Evolutionary conservation across 2,329 filamentous ascomycete species (phyloP).

Genomic region (Colletotrichum gigasporum): DNA sequence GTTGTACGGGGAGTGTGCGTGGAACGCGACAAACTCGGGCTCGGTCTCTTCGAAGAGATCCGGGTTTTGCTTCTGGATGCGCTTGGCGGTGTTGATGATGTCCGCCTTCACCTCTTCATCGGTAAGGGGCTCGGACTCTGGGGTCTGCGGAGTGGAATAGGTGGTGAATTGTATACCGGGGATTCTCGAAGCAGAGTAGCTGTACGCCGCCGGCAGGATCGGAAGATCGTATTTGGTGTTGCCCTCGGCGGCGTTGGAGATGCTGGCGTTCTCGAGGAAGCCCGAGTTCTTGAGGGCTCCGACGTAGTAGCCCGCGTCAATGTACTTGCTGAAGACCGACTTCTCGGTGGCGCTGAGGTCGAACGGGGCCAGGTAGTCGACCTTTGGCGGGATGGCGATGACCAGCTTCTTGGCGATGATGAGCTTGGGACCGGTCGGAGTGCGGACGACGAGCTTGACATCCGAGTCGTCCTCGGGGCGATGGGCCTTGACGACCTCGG

Average conservation of each 20-base stretch:
- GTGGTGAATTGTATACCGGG: too few species aligned
- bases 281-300: not conserved
- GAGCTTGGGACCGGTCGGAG: constrained; percentile 34
- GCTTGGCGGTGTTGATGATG: too few species aligned
- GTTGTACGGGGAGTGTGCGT: constrained; percentile 5
- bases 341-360: constrained; percentile 35
- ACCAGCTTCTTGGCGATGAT: constrained; percentile 42
- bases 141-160: too few species aligned
- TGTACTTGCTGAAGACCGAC: constrained; percentile 30
- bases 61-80: too few species aligned
- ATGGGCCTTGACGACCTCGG: too few species aligned
- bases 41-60: constrained; percentile 11
- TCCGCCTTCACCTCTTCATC: too few species aligned
- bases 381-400: constrained; percentile 36
- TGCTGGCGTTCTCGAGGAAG: not conserved
- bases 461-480: not conserved
- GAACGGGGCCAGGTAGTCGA: constrained; percentile 34
- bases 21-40: not conserved
- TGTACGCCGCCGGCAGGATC: too few species aligned
- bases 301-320: not conserved
- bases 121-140: too few species aligned
- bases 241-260: too few species aligned
- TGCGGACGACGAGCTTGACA: constrained; percentile 36
- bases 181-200: too few species aligned
- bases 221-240: too few species aligned